Percentiles rank a stretch among this genome's conserved stretches.
These are phyloP conservation scores for Quercus engelmannii DNA, from an alignment of 306 rosid genomes.

Conservation along the genomic window DNA sequence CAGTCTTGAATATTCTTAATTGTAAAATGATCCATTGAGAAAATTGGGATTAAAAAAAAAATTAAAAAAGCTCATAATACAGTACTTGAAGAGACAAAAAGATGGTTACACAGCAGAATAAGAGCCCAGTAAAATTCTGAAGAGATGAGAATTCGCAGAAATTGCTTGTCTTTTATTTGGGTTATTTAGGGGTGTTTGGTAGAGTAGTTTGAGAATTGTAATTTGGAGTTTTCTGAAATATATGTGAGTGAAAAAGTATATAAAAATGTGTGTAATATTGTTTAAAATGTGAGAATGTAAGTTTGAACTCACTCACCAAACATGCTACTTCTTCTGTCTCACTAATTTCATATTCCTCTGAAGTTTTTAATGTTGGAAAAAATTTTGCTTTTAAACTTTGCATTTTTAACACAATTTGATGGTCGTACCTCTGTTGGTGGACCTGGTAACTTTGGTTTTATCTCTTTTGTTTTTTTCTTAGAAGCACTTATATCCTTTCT, in stretches of 20 bases:
- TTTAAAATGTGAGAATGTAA: too few relatives aligned
- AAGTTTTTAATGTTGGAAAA: constrained; percentile 1
- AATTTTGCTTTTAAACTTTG: not conserved
- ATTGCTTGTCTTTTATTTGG: constrained; percentile 2
- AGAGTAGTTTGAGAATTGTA: too few relatives aligned
- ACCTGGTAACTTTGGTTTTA: constrained; percentile 9
- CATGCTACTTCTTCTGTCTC: too few relatives aligned
- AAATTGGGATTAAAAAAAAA: not conserved
- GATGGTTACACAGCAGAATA: not conserved
- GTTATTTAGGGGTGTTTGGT: not conserved
- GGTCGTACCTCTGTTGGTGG: constrained; percentile 6
- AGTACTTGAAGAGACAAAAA: constrained; percentile 24
- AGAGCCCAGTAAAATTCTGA: not conserved
- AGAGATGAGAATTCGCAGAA: constrained; percentile 6
- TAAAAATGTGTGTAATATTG: too few relatives aligned
- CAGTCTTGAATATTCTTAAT: constrained; percentile 6
- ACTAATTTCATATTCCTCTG: not conserved
- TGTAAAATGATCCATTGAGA: not conserved
- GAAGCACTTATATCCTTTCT: not conserved
- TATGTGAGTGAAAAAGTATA: too few relatives aligned
- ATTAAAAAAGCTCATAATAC: not conserved
- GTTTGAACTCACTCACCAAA: too few relatives aligned
- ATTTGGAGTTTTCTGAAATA: too few relatives aligned
- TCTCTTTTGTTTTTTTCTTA: constrained; percentile 6
- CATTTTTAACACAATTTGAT: not conserved